Percentiles rank a stretch among this genome's conserved stretches.
Conservation (phyloP, 768 basidiomycete species). For the Nidula microcarpa region DNA sequence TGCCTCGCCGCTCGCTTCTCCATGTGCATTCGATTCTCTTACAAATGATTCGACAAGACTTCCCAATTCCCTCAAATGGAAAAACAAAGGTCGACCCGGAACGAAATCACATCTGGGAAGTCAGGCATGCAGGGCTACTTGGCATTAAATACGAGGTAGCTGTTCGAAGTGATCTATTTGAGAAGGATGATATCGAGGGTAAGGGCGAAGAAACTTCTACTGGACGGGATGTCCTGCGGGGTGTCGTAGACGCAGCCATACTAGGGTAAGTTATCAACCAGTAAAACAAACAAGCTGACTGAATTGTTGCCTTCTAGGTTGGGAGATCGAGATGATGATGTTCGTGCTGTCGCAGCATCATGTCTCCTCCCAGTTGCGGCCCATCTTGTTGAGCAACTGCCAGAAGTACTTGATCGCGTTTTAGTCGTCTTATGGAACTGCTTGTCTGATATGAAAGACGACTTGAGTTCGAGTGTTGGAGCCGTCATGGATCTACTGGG, state of each 20-base stretch:
- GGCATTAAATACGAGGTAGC: slow-evolving; percentile 99
- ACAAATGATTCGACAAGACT: slow-evolving; percentile 92
- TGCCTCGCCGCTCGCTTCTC: slow-evolving; percentile 75
- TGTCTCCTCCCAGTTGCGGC: slow-evolving; percentile 87
- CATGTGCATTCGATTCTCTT: slow-evolving; percentile 83
- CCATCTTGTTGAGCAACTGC: slow-evolving; percentile 73
- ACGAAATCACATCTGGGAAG: slow-evolving; percentile 84
- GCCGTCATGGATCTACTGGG: slow-evolving; percentile 98
- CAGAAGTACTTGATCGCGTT: slow-evolving; percentile 67
- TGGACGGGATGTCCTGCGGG: slow-evolving; percentile 62
- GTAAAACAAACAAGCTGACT: background rate
- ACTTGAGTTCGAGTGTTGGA: slow-evolving; percentile 93
- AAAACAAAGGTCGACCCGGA: slow-evolving; percentile 30
- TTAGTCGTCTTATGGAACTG: slow-evolving; percentile 89
- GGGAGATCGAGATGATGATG: slow-evolving; percentile 91
- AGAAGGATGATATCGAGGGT: slow-evolving; percentile 28
- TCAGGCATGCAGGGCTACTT: slow-evolving; percentile 94
- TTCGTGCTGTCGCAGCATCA: slow-evolving; percentile 90
- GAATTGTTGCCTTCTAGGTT: slow-evolving; percentile 47
- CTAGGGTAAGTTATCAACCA: slow-evolving; percentile 62
- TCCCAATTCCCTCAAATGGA: slow-evolving; percentile 37
- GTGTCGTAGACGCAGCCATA: slow-evolving; percentile 87
- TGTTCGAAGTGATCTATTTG: slow-evolving; percentile 82
- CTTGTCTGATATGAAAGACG: slow-evolving; percentile 90
- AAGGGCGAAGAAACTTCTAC: slow-evolving; percentile 34